A percentile compares a stretch with the other conserved stretches of the same genome.
Conservation (phyloP, 1,139 yeast species). For the Magnusiomyces fungicola region DNA sequence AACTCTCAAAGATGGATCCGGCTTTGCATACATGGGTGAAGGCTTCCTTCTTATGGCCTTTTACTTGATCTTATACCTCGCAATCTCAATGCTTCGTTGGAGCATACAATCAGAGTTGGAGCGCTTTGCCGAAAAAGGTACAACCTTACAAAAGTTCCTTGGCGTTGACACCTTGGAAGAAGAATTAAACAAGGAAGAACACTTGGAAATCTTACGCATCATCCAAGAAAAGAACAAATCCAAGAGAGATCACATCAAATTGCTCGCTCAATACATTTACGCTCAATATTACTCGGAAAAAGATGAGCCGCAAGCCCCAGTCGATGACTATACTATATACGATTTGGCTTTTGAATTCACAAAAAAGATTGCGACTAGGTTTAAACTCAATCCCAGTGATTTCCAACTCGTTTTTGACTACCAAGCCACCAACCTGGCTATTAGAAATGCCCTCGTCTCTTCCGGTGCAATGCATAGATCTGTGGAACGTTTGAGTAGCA, state of each 20-base stretch:
- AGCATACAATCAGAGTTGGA: background rate
- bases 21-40: background rate
- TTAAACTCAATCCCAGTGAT: background rate
- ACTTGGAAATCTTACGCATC: background rate
- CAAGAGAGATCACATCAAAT: too few species aligned
- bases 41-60: background rate
- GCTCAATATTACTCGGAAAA: too few species aligned
- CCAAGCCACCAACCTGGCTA: background rate
- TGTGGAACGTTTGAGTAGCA: too few species aligned
- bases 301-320: too few species aligned
- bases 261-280: too few species aligned
- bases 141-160: slow-evolving; percentile 1
- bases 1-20: background rate
- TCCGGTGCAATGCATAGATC: too few species aligned
- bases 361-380: background rate
- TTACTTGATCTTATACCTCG: background rate
- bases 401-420: background rate
- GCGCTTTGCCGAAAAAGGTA: background rate
- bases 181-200: background rate
- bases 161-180: slow-evolving; percentile 3
- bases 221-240: too few species aligned
- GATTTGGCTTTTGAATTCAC: too few species aligned
- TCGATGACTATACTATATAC: too few species aligned
- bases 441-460: too few species aligned
- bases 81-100: slow-evolving; percentile 1